Base-by-base conservation (phyloP, 139 green algal genomes). In the Chlamydomonas incerta region DNA sequence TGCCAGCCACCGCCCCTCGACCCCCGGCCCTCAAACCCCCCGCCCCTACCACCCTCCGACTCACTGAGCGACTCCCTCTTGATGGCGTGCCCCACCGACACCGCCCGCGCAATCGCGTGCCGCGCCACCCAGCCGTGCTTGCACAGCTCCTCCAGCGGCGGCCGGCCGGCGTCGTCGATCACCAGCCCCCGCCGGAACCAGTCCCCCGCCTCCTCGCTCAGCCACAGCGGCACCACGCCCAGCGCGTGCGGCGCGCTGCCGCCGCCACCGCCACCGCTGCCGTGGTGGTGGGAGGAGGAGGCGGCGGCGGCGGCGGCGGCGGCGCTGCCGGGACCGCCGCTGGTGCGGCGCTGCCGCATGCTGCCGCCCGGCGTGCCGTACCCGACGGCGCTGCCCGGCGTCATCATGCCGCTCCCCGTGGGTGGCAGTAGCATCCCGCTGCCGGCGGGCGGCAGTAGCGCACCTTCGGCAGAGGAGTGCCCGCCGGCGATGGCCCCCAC, bases 141-240 rank as follows among this genome's bases (percentile, higher is more conserved):
- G 63, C 67, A 4, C 77, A 73, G 63, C 77, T 83, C 77, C 37
- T 74, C 77, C 63, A 83, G 41, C 29, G 77, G 46, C 31, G 46
- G 28, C 21, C 77, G 63, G 1, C 9, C 21, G 17, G 31, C 14
- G 41, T 62, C 71, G 20, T 83, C 77, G 0, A 33, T 4, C 13
- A 31, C n/a, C 20, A 83, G 77, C 18, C 63, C 77, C 17, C 77
- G 77, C 41, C 63, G 77, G 35, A 83, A 83, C 77, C 77, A 83
- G 41, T 83, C 77, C 21, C 46, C 63, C 26, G 77, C 77, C 46
- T 83, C 77, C 23, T 74, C 63, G 18, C 41, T 67, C 15, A 83
- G 63, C 77, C 77, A 83, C 63, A 83, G 63, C 63, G 77, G 77
- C 77, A 74, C 34, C 29, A 65, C 3, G 14, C 60, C 77, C 41